These are phyloP conservation scores for Penicillium macrosclerotiorum DNA, from an alignment of 495 filamentous ascomycete genomes.

Conservation along the genomic window DNA sequence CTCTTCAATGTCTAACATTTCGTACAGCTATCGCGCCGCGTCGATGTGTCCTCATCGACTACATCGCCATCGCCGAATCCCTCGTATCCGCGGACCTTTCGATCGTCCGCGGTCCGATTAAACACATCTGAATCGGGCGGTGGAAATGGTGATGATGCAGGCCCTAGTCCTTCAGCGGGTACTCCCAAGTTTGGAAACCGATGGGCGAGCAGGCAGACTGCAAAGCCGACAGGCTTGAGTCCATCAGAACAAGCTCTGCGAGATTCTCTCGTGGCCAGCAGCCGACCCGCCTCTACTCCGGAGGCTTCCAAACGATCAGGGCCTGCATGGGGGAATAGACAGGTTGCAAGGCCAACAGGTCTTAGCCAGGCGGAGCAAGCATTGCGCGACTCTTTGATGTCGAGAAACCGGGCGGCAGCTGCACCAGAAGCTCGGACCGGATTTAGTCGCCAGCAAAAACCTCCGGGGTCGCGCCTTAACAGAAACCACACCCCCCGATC, in stretches of 20 bases:
- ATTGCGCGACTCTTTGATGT: too few species aligned
- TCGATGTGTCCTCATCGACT: conserved; percentile 30
- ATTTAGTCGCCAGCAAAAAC: too few species aligned
- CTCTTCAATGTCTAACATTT: not conserved
- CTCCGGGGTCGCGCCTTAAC: too few species aligned
- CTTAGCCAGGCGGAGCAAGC: not conserved
- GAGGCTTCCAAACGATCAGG: conserved; percentile 1
- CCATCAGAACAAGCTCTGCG: conserved; percentile 36
- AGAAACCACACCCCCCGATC: too few species aligned
- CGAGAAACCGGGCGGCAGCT: too few species aligned
- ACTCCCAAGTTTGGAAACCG: conserved; percentile 24
- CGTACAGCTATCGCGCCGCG: conserved; percentile 22
- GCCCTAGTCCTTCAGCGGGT: not conserved
- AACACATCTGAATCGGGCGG: conserved; percentile 22
- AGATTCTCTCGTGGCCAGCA: conserved; percentile 25
- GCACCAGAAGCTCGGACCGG: too few species aligned
- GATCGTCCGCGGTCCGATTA: conserved; percentile 21
- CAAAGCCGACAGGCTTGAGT: conserved; percentile 28
- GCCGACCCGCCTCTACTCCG: conserved; percentile 4
- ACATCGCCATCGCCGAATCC: conserved; percentile 20
- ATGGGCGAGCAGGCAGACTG: conserved; percentile 23
- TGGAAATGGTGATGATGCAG: conserved; percentile 12
- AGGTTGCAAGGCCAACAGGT: not conserved
- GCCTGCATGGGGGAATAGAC: not conserved
- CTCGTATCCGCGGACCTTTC: conserved; percentile 28